Evolutionary conservation across 169 alveolate species (phyloP).

Genomic region (Plasmodium berghei): DNA sequence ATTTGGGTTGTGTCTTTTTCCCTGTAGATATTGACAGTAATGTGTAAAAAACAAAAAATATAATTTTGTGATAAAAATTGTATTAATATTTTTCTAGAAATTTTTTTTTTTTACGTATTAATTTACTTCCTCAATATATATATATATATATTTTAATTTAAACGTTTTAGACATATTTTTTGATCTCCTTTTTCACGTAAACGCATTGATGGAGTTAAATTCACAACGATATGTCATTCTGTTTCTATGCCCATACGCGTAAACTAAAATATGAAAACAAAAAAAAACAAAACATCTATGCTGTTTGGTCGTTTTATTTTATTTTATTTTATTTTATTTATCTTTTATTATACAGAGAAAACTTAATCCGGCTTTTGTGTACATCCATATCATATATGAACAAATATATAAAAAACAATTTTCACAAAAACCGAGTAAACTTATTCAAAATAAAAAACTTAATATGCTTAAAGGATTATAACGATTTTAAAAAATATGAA

Average conservation of each 20-base stretch:
- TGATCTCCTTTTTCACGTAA: constrained; percentile 64
- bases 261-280: background rate
- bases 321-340: background rate
- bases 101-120: background rate
- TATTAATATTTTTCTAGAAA: background rate
- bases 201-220: constrained; percentile 53
- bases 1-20: constrained; percentile 43
- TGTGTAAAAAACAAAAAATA: background rate
- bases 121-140: background rate
- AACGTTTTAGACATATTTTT: constrained; percentile 37
- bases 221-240: constrained; percentile 57
- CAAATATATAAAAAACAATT: constrained; percentile 44
- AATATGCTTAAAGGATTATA: constrained; percentile 38
- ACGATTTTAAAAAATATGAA: constrained; percentile 70
- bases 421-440: constrained; percentile 67
- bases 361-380: constrained; percentile 37
- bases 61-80: background rate
- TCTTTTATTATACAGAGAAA: constrained; percentile 19
- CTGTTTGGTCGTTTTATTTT: background rate
- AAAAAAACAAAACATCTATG: background rate
- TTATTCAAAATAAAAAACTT: constrained; percentile 53
- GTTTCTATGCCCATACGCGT: constrained; percentile 69
- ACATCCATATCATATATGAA: constrained; percentile 67
- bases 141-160: background rate
- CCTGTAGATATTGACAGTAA: constrained; percentile 74